Conservation (phyloP, 352 stramenopile species). For the Phytophthora chlamydospora region DNA sequence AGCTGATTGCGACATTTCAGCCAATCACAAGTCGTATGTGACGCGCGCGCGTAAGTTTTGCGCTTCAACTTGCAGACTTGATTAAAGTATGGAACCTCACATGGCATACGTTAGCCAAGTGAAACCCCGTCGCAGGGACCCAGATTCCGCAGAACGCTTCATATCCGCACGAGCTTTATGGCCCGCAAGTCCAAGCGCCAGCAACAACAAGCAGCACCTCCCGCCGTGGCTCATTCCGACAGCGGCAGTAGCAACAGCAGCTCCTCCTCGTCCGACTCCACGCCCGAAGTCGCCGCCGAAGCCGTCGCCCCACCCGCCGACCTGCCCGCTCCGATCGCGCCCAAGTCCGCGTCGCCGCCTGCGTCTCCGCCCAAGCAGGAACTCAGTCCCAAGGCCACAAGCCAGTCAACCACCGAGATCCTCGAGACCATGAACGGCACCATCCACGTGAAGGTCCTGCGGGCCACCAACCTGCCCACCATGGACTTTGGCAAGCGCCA, state of each 20-base stretch:
- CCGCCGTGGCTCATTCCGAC: background rate
- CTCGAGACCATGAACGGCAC: conserved; percentile 55
- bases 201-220: conserved; percentile 17
- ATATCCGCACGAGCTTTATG: conserved; percentile 36
- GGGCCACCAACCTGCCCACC: conserved; percentile 61
- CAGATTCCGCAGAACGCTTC: conserved; percentile 25
- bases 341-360: conserved; percentile 11
- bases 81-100: too few species aligned
- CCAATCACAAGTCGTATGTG: conserved; percentile 4
- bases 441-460: conserved; percentile 77
- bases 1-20: background rate
- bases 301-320: background rate
- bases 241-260: background rate
- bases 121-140: conserved; percentile 7
- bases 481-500: conserved; percentile 87
- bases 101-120: background rate
- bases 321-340: conserved; percentile 4
- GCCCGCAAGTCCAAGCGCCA: conserved; percentile 37
- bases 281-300: conserved; percentile 13
- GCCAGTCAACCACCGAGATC: conserved; percentile 5
- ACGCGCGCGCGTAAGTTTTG: conserved; percentile 5
- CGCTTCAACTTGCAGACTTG: conserved; percentile 6
- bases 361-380: conserved; percentile 25
- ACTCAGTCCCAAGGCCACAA: conserved; percentile 13
- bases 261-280: conserved; percentile 28